These are phyloP conservation scores for Aureobasidium leucospermi DNA, from an alignment of 2,329 filamentous ascomycete species.

Conservation along the genomic window DNA sequence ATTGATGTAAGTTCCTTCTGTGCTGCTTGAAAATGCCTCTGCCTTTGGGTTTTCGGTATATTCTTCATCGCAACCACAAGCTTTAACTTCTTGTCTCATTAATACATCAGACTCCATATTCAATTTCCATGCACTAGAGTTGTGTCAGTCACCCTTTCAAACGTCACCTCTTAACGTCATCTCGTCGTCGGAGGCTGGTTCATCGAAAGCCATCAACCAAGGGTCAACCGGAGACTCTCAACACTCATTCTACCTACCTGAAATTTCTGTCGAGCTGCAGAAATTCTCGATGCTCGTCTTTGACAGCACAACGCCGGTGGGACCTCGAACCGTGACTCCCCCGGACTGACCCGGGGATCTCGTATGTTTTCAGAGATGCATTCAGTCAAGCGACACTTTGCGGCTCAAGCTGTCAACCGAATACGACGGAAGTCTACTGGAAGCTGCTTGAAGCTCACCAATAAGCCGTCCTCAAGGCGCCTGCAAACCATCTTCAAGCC, in stretches of 20 bases:
- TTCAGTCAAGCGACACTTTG: background rate
- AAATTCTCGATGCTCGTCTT: background rate
- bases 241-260: background rate
- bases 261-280: no score
- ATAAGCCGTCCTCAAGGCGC: no score
- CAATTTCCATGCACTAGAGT: no score
- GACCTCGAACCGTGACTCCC: background rate
- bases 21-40: no score
- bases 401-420: background rate
- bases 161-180: background rate
- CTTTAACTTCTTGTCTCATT: no score
- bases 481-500: no score
- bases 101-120: no score
- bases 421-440: background rate
- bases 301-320: background rate
- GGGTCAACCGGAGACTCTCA: background rate
- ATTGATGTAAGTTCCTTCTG: no score
- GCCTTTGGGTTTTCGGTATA: no score
- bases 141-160: background rate
- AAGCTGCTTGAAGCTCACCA: background rate
- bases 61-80: no score
- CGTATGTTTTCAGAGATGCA: no score
- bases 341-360: background rate
- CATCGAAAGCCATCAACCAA: background rate
- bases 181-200: background rate